Conservation (phyloP, 2,329 filamentous ascomycete genomes). For the Trichoderma sp. region DNA sequence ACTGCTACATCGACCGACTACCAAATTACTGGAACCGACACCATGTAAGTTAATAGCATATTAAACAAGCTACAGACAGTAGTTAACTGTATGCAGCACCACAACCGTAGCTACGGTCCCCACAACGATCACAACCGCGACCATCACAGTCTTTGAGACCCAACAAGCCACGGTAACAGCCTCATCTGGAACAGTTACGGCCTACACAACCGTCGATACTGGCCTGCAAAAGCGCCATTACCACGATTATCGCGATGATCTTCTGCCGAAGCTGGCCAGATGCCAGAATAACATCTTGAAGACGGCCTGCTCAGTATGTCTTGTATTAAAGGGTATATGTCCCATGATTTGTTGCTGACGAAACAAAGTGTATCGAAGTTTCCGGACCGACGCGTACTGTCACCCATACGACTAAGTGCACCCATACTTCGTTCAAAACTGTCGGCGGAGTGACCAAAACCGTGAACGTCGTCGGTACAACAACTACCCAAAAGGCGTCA, state of each 20-base stretch:
- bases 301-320: constrained; percentile 3
- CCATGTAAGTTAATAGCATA: not conserved
- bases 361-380: not conserved
- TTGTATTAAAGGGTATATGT: not conserved
- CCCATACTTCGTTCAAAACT: constrained; percentile 5
- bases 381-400: not conserved
- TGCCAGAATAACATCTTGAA: not conserved
- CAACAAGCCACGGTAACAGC: not conserved
- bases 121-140: not conserved
- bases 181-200: not conserved
- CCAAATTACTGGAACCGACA: constrained; percentile 1
- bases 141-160: not conserved
- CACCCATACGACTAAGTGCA: not conserved
- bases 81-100: not conserved
- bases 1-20: constrained; percentile 3
- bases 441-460: not conserved
- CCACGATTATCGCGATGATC: not conserved
- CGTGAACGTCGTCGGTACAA: not conserved
- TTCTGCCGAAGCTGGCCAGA: not conserved
- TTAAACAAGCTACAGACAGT: too few relatives aligned
- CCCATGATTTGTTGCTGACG: not conserved
- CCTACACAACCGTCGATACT: not conserved
- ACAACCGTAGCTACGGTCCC: not conserved
- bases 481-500: not conserved
- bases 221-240: not conserved